Base-by-base conservation (phyloP, 441 rosid species). In the Pelargonium fulgidum region DNA sequence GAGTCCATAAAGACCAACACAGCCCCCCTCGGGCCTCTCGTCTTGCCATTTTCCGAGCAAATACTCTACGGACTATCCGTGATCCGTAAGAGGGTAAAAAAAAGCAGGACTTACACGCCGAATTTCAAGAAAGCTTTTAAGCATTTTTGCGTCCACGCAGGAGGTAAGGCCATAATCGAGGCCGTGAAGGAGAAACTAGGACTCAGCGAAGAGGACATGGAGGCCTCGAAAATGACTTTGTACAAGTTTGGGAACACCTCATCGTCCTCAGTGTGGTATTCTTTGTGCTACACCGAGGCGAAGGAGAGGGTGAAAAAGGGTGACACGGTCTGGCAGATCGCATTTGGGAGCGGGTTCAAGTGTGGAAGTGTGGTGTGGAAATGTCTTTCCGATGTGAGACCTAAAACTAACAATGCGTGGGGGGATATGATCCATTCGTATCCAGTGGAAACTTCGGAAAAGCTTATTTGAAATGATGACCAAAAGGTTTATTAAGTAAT, bases 111-210 rank as follows among this genome's bases (percentile, higher is more conserved):
- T 0, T 74, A 69, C 7, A 9, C 70, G 2, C 76, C 81, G 2
- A 62, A 79, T 14, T 78, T 82, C 71, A 71, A 59, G 68, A 63
- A 62, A 64, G 73, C 76, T 3, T 67, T 76, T 3, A 41, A 78
- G 11, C 84, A 81, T 39, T 73, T 76, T 68, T 75, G 73, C 72
- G 71, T 73, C 58, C 78, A 69, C 3, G 69, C 84, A 9, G 80
- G 78, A 33, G 77, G 79, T 22, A 75, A 64, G 70, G 61, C 79
- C 1, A 29, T 75, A 26, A 78, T 78, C 39, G 71, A 70, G 11
- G 73, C 71, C 4, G 64, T 77, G 1, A 69, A 71, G 50, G 70
- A 67, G 44, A 62, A 66, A 63, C 64, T 68, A 48, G 59, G 24
- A 50, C 62, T 74, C 56, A 12, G 62, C 2, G 54, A 70, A 6